Evolutionary conservation across 805 yeast species (phyloP).

Genomic region (Yamadazyma endophytica): DNA sequence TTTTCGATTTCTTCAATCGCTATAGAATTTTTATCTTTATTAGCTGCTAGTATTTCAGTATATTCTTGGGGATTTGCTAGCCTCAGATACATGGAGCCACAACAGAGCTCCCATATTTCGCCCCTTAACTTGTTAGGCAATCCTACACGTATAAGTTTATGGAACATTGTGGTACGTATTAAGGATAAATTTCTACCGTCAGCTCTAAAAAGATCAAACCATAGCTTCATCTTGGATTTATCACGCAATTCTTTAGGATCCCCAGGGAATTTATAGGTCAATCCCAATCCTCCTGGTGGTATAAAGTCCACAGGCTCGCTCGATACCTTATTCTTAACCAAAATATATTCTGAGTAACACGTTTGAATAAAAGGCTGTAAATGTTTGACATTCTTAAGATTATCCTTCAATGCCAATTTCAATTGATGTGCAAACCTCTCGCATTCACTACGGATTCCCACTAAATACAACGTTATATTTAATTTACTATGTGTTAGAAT

Average conservation of each 20-base stretch:
- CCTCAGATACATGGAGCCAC: conserved; percentile 79
- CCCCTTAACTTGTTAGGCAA: conserved; percentile 93
- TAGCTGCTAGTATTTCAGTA: conserved; percentile 50
- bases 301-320: conserved; percentile 45
- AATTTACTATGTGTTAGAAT: conserved; percentile 65
- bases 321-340: conserved; percentile 53
- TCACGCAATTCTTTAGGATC: conserved; percentile 74
- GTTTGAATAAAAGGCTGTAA: conserved; percentile 64
- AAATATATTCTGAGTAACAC: conserved; percentile 80
- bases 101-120: conserved; percentile 90
- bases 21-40: conserved; percentile 61
- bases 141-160: conserved; percentile 82
- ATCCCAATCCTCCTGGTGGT: conserved; percentile 85
- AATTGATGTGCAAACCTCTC: conserved; percentile 74
- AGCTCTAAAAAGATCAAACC: conserved; percentile 86
- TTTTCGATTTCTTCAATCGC: conserved; percentile 97
- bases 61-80: conserved; percentile 62
- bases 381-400: conserved; percentile 56
- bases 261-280: conserved; percentile 84
- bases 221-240: conserved; percentile 78
- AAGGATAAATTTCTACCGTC: conserved; percentile 84
- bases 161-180: conserved; percentile 70
- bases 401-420: conserved; percentile 57
- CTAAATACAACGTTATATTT: conserved; percentile 62
- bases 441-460: conserved; percentile 73